Conservation (phyloP, 345 rosid species). For the Eucalyptus curtisii region DNA sequence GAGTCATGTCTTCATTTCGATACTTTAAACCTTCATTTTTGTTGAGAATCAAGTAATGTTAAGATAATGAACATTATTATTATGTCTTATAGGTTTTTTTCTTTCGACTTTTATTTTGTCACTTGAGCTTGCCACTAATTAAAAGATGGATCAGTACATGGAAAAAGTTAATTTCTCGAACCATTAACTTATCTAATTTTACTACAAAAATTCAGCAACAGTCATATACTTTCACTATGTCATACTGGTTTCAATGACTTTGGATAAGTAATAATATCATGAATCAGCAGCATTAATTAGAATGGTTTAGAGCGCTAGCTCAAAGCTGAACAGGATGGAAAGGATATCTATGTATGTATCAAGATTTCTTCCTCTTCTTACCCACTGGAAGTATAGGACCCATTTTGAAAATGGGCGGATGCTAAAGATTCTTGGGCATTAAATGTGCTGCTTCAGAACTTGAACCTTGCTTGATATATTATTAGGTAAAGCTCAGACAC, state of each 20-base stretch:
- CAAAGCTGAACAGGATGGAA: background rate
- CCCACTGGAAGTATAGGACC: background rate
- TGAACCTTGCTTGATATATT: background rate
- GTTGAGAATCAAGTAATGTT: background rate
- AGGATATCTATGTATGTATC: background rate
- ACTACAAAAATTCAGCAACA: background rate
- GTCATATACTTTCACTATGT: background rate
- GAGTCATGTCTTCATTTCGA: background rate
- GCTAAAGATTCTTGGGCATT: background rate
- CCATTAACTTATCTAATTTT: background rate
- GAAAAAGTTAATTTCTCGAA: background rate
- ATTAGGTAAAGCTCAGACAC: background rate
- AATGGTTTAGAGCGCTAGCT: background rate
- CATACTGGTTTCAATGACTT: background rate
- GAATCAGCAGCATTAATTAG: background rate
- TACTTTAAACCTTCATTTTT: background rate
- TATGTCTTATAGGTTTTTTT: background rate
- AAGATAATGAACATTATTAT: background rate
- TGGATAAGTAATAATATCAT: background rate
- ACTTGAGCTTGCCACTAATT: background rate
- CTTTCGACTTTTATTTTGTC: background rate
- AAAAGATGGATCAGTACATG: background rate
- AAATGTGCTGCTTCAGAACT: background rate
- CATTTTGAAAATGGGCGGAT: background rate
- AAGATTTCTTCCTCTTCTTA: background rate